phyloP scores from a whole-genome alignment of 2,329 filamentous ascomycete species.

The Phialophora chinensis region DNA sequence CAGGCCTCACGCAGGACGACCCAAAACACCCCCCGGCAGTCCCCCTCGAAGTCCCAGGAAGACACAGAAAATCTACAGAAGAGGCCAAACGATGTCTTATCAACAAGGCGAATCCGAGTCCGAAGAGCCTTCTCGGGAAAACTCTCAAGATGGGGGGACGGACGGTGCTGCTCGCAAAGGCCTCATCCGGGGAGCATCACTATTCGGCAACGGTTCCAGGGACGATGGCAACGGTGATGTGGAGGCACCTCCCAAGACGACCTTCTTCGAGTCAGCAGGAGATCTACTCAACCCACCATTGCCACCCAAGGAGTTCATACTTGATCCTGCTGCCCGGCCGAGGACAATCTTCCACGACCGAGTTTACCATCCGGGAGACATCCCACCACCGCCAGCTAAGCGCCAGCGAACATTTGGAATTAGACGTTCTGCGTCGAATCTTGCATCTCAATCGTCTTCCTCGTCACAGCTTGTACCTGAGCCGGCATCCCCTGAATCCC shows the following conservation, averaged over 20 bases:
- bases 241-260: constrained; percentile 82
- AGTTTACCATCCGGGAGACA: constrained; percentile 91
- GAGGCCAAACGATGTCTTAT: constrained; percentile 74
- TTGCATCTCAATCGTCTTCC: constrained; percentile 17
- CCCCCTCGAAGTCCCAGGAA: constrained; percentile 57
- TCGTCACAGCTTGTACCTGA: constrained; percentile 8
- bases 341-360: constrained; percentile 96
- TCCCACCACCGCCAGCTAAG: constrained; percentile 73
- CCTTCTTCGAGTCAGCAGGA: constrained; percentile 91
- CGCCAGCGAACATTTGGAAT: constrained; percentile 49
- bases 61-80: constrained; percentile 72
- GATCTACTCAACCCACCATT: constrained; percentile 90
- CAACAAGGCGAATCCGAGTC: constrained; percentile 48
- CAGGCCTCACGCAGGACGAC: constrained; percentile 58
- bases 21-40: constrained; percentile 28
- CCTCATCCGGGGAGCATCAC: constrained; percentile 58
- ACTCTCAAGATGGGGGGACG: constrained; percentile 17
- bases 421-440: constrained; percentile 18
- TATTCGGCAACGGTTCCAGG: constrained; percentile 49
- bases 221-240: constrained; percentile 52
- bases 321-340: constrained; percentile 79
- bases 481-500: constrained; percentile 9
- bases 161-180: constrained; percentile 20
- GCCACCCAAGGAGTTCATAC: constrained; percentile 78
- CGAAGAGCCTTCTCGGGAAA: constrained; percentile 42